phyloP scores from a whole-genome alignment of 1,284 basidiomycete species.

The Apiotrichum akiyoshidainum region DNA sequence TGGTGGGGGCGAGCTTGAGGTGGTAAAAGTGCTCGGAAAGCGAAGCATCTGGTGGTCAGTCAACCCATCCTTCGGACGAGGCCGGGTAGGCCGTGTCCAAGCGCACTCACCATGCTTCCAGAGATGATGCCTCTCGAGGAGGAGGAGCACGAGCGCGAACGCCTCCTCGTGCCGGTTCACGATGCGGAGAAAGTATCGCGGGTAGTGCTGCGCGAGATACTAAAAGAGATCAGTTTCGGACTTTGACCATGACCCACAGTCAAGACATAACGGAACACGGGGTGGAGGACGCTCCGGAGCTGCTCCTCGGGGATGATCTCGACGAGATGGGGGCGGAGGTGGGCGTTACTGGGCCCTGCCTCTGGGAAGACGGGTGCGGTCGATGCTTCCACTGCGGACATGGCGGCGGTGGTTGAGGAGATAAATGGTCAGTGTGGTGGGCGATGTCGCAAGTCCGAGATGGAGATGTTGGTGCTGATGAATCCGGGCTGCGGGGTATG shows the following conservation, averaged over 20 bases:
- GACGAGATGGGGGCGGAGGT: slow-evolving; percentile 75
- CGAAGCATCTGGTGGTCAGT: slow-evolving; percentile 37
- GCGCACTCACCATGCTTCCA: slow-evolving; percentile 64
- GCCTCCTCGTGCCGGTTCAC: slow-evolving; percentile 96
- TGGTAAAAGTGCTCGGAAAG: slow-evolving; percentile 50
- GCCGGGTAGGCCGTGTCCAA: background rate
- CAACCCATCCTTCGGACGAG: background rate
- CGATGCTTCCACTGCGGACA: background rate
- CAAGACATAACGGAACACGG: slow-evolving; percentile 90
- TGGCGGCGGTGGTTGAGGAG: background rate
- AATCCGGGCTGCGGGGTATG: background rate
- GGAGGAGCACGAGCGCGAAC: slow-evolving; percentile 80
- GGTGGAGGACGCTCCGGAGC: slow-evolving; percentile 84
- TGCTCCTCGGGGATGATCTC: slow-evolving; percentile 96
- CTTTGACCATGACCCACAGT: slow-evolving; percentile 61
- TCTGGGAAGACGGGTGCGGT: slow-evolving; percentile 16
- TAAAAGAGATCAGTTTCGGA: slow-evolving; percentile 39
- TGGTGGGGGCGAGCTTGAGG: slow-evolving; percentile 29
- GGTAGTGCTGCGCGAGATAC: slow-evolving; percentile 94
- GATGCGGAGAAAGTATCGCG: slow-evolving; percentile 83
- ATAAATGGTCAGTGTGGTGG: background rate
- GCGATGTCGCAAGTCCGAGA: background rate
- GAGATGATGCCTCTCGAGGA: slow-evolving; percentile 89
- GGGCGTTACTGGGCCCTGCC: slow-evolving; percentile 16
- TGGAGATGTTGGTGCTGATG: background rate